These are phyloP conservation scores for Pseudopyrenochaeta lycopersici DNA, from an alignment of 2,329 filamentous ascomycete genomes.

Conservation along the genomic window DNA sequence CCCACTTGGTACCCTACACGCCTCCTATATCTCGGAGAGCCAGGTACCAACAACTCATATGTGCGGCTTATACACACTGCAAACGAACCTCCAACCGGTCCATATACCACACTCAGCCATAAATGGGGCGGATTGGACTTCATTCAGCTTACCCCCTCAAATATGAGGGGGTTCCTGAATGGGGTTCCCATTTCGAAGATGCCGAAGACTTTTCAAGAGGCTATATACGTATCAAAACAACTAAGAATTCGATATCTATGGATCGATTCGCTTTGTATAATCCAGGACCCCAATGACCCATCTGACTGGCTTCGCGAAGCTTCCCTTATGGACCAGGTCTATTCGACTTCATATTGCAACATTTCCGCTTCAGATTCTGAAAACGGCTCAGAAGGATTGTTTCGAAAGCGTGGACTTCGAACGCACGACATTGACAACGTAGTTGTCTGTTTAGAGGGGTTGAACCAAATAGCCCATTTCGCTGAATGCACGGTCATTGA, in stretches of 20 bases:
- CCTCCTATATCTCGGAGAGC: no score
- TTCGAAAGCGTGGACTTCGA: background rate
- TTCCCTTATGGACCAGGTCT: conserved; percentile 13
- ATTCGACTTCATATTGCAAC: conserved; percentile 13
- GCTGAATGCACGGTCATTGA: background rate
- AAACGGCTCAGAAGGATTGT: conserved; percentile 11
- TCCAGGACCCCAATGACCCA: conserved; percentile 1
- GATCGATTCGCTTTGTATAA: conserved; percentile 23
- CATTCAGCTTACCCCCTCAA: conserved; percentile 6
- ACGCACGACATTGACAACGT: background rate
- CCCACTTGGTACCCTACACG: no score
- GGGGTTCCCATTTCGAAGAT: conserved; percentile 1
- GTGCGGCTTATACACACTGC: conserved; percentile 9
- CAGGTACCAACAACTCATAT: no score
- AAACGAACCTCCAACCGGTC: background rate
- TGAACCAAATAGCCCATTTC: background rate
- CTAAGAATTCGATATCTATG: conserved; percentile 26
- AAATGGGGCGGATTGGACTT: conserved; percentile 8
- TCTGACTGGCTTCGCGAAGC: conserved; percentile 9
- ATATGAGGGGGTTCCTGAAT: background rate
- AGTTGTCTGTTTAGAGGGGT: background rate
- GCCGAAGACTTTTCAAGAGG: conserved; percentile 26
- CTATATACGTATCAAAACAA: conserved; percentile 13
- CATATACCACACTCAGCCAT: conserved; percentile 17
- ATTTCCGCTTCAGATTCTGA: conserved; percentile 8